Evolutionary conservation across 176 grass and related monocot species (phyloP).

Genomic region (Themeda triandra): DNA sequence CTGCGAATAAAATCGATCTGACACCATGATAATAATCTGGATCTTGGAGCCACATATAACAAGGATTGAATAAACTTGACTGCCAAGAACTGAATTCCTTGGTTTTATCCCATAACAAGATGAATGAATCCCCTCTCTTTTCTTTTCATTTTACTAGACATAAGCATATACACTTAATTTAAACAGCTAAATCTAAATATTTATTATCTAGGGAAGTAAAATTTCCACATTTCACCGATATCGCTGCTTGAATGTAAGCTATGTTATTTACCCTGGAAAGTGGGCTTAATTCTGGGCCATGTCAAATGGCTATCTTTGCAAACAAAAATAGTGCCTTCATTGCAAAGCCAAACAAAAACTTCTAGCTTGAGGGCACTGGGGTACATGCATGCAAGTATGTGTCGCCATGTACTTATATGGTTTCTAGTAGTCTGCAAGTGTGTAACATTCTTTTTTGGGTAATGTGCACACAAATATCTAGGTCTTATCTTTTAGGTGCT

Average conservation of each 20-base stretch:
- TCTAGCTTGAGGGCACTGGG: not conserved
- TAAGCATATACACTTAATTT: not conserved
- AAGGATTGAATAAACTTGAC: not conserved
- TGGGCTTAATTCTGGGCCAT: not conserved
- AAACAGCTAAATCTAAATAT: not conserved
- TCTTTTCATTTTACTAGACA: not conserved
- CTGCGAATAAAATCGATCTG: not conserved
- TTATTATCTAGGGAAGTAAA: too few species aligned
- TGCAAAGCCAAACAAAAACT: not conserved
- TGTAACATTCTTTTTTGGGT: not conserved
- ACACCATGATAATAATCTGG: not conserved
- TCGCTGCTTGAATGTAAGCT: not conserved
- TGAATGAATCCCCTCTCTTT: not conserved
- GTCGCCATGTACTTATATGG: not conserved
- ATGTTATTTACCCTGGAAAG: not conserved
- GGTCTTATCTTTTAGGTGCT: not conserved
- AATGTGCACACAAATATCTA: not conserved
- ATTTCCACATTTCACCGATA: not conserved
- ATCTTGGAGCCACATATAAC: not conserved
- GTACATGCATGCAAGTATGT: not conserved
- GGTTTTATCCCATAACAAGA: not conserved
- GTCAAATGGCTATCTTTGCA: not conserved
- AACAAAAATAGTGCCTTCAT: conserved; percentile 11
- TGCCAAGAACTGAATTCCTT: not conserved
- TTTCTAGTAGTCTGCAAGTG: not conserved